phyloP scores from a whole-genome alignment of 805 yeast genomes.

The Teunomyces aglyptinius region DNA sequence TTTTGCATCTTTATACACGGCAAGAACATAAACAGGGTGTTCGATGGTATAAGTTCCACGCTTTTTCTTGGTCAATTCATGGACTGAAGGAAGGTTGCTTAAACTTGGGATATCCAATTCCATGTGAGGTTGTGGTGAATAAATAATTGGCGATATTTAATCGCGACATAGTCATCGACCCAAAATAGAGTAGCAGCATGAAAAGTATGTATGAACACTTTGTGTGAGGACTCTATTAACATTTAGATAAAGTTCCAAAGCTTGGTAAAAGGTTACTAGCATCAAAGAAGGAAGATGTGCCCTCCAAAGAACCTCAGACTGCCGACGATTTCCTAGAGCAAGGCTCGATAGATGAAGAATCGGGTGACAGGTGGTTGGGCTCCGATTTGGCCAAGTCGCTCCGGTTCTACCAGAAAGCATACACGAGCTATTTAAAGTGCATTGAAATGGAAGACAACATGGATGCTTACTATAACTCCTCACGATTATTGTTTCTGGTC shows the following conservation, averaged over 20 bases:
- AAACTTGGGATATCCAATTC: neutral
- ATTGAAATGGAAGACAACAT: conserved; percentile 19
- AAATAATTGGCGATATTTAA: neutral
- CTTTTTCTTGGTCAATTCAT: neutral
- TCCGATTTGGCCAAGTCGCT: conserved; percentile 65
- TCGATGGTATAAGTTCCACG: neutral
- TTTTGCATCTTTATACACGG: conserved; percentile 3
- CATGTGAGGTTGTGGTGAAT: neutral
- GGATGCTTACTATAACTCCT: conserved; percentile 59
- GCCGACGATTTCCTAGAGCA: conserved; percentile 54
- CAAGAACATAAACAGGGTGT: conserved; percentile 10
- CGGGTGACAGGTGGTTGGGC: conserved; percentile 72
- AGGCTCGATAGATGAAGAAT: conserved; percentile 64
- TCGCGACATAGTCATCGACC: neutral
- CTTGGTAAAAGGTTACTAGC: conserved; percentile 15
- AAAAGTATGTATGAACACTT: conserved; percentile 1
- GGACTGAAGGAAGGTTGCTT: neutral
- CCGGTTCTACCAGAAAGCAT: conserved; percentile 63
- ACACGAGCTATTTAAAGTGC: conserved; percentile 40
- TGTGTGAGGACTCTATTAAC: neutral
- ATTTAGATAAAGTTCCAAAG: conserved; percentile 13
- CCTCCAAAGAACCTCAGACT: conserved; percentile 30
- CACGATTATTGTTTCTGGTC: conserved; percentile 58
- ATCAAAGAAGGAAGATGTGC: conserved; percentile 8
- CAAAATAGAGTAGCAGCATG: neutral